Conservation (phyloP, 345 rosid species). For the Linum lewisii region DNA sequence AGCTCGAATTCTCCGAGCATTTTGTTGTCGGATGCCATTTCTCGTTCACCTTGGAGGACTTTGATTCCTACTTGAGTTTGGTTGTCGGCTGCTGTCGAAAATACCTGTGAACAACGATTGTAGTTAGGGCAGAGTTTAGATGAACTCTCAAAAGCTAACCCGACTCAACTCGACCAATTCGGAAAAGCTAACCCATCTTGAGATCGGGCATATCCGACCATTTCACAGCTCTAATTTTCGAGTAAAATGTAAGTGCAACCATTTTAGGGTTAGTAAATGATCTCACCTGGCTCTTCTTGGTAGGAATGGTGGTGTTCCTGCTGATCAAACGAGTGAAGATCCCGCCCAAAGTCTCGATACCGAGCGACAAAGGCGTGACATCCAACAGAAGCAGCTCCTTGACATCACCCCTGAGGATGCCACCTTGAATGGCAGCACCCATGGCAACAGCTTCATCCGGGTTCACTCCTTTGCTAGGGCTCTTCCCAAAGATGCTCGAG, state of each 20-base stretch:
- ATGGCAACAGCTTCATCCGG: slow-evolving; percentile 30
- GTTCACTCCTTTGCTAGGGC: slow-evolving; percentile 28
- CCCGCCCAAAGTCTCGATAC: slow-evolving; percentile 28
- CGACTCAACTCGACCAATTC: no score
- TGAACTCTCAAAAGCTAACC: no score
- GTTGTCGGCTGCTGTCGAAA: slow-evolving; percentile 24
- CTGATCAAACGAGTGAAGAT: slow-evolving; percentile 22
- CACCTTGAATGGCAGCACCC: slow-evolving; percentile 32
- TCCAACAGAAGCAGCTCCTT: slow-evolving; percentile 25
- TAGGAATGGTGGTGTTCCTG: slow-evolving; percentile 25
- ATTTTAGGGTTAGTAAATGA: not conserved
- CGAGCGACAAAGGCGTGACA: slow-evolving; percentile 26
- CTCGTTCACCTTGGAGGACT: slow-evolving; percentile 93
- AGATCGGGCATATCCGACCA: no score
- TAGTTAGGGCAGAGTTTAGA: no score
- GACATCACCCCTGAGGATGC: slow-evolving; percentile 27
- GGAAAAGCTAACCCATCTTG: no score
- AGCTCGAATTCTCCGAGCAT: slow-evolving; percentile 71
- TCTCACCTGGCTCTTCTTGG: slow-evolving; percentile 26
- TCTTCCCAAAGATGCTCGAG: slow-evolving; percentile 17
- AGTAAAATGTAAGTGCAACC: not conserved
- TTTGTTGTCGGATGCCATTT: slow-evolving; percentile 83
- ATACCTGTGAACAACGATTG: slow-evolving; percentile 8
- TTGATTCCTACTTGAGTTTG: slow-evolving; percentile 29
- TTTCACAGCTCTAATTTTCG: no score